A percentile compares a stretch with the other conserved stretches of the same genome.
Evolutionary conservation across 495 filamentous ascomycete genomes (phyloP).

Genomic region (Xylaria venustula): DNA sequence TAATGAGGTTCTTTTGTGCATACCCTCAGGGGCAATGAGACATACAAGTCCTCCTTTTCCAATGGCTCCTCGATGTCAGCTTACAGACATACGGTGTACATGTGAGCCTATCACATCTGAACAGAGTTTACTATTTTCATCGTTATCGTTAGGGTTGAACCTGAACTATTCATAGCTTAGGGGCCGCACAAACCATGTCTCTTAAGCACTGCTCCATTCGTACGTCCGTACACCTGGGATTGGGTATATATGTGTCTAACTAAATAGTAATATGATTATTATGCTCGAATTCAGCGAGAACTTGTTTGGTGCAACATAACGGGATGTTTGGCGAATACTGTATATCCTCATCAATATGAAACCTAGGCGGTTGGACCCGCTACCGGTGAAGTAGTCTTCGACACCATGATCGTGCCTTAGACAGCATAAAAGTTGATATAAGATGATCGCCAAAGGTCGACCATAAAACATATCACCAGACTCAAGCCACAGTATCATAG

Average conservation of each 20-base stretch:
- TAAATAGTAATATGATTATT: too few species aligned
- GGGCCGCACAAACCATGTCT: background rate
- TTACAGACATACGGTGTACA: background rate
- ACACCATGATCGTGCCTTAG: background rate
- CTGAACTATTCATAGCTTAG: background rate
- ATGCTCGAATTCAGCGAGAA: too few species aligned
- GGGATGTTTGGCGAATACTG: too few species aligned
- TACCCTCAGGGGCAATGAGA: background rate
- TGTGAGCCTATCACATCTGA: background rate
- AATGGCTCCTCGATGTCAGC: constrained; percentile 4
- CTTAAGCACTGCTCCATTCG: background rate
- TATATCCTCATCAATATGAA: background rate
- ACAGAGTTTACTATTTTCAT: background rate
- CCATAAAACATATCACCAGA: background rate
- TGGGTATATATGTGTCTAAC: too few species aligned
- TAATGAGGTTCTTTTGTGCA: background rate
- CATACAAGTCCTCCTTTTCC: background rate
- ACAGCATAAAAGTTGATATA: background rate
- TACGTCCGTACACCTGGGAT: background rate
- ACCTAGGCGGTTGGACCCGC: background rate
- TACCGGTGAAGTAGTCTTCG: background rate
- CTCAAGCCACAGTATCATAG: background rate
- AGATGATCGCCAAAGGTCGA: background rate
- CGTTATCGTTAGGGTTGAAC: background rate
- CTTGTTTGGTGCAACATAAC: background rate